Percentiles rank a stretch among this genome's conserved stretches.
Evolutionary conservation across 257 asterid species (phyloP).

Genomic region (Solanum tacnaense): DNA sequence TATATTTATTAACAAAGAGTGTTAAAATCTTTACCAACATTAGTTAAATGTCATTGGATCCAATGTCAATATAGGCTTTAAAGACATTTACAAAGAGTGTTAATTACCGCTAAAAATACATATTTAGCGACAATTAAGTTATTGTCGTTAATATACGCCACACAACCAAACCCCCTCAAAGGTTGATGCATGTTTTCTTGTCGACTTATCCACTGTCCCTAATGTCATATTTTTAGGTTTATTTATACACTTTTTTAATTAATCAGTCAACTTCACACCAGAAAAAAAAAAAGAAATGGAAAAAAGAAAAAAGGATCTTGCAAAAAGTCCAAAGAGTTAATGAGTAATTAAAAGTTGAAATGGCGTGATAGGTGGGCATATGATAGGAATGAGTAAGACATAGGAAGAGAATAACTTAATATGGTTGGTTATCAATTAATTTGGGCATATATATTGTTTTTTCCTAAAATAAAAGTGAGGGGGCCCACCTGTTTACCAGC

Average conservation of each 20-base stretch:
- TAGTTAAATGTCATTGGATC: no score
- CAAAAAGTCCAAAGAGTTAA: neutral
- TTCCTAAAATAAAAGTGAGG: neutral
- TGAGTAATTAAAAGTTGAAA: neutral
- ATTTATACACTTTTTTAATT: neutral
- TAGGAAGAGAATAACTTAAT: neutral
- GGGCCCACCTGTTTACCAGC: neutral
- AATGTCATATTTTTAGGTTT: neutral
- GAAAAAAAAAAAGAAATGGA: neutral
- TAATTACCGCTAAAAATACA: no score
- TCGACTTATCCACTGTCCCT: neutral
- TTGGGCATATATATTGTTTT: neutral
- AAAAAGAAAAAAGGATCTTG: neutral
- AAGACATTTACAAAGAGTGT: fast-evolving
- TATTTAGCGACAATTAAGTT: no score
- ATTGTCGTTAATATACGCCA: no score
- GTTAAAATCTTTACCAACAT: fast-evolving
- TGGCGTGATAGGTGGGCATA: conserved; percentile 1
- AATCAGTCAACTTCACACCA: neutral
- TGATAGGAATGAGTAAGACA: neutral
- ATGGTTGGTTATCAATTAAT: neutral
- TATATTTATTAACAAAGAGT: no score
- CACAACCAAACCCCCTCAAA: neutral
- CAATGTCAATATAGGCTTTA: fast-evolving
- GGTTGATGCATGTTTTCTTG: neutral